Evolutionary conservation across 2,329 filamentous ascomycete genomes (phyloP), one percentile per base, ranked within the genome.

Genomic region (Xylariaceae sp.): DNA sequence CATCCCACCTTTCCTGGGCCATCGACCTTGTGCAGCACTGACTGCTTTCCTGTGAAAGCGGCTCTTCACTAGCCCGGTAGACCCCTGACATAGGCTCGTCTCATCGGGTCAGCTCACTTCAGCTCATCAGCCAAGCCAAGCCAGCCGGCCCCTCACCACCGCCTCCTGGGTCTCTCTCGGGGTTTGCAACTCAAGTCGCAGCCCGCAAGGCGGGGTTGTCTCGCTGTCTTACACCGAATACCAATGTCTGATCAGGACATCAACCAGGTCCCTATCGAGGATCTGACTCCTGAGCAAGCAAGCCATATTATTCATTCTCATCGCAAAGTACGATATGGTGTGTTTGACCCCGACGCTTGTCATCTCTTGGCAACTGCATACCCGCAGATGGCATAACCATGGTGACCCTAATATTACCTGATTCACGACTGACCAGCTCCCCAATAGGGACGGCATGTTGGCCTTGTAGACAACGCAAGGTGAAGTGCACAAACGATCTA

Each of bases 231-330:
- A 41, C 39, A n/a, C 13, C 15, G 17, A 8, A 31, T 33, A 17
- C 49, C 52, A 41, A 62, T 62, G 59, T 55, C 56, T 45, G 54
- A 56, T 19, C 55, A 56, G 45, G 56, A 61, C 44, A 52, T 59
- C 52, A 54, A 56, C 46, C 64, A 66, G 54, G 63, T 68, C 47
- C 63, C 68, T 38, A 62, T 79, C 48, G 73, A 79, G 57, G 72
- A 79, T 55, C 67, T 81, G 57, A 81, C 77, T 35, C 74, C 79
- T 9, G 80, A 83, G 60, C 79, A 84, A 63, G 80, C 79, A 49
- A 83, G 69, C 58, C 77, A 79, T 53, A 83, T 84, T 64, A 83
- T 84, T 52, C 79, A 83, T 59, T 83, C 79, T 39, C 80, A 83
- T 59, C 76, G 80, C 51, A 84, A 84, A 62, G 80, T 84, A 42